phyloP scores from a whole-genome alignment of 2,329 filamentous ascomycete species.

The Stachybotrys echinatus region DNA sequence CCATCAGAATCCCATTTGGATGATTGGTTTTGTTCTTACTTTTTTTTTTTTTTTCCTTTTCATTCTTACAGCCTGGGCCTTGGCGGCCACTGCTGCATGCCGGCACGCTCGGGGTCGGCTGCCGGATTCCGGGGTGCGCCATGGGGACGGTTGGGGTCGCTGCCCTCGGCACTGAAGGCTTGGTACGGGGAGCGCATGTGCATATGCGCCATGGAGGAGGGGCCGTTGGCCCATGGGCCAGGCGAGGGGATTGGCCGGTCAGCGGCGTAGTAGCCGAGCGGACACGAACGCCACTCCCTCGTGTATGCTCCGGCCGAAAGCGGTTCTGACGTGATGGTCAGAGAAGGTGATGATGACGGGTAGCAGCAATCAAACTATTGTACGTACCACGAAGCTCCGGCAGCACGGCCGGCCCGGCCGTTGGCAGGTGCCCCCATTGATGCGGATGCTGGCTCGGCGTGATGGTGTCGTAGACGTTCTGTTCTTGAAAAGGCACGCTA shows the following conservation, averaged over 20 bases:
- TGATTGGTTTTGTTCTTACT: too few relatives aligned
- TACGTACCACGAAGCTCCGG: neutral
- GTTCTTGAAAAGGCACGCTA: neutral
- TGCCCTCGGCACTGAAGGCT: neutral
- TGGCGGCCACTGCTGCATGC: neutral
- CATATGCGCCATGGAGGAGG: neutral
- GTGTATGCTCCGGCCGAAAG: neutral
- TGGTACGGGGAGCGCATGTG: neutral
- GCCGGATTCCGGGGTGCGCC: neutral
- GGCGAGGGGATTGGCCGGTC: neutral
- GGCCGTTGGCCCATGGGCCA: neutral
- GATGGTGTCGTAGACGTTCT: neutral
- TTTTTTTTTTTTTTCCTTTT: too few relatives aligned
- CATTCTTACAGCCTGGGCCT: neutral
- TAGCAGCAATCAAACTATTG: neutral
- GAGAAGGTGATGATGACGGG: neutral
- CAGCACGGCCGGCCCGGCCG: neutral
- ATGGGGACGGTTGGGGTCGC: neutral
- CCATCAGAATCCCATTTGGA: too few relatives aligned
- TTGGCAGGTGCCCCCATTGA: neutral
- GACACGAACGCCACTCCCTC: neutral
- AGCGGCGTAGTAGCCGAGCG: neutral
- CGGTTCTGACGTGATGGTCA: too few relatives aligned
- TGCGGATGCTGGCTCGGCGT: neutral
- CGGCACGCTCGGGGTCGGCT: neutral